phyloP scores from a whole-genome alignment of 805 yeast species.

The Pichia deserticola region DNA sequence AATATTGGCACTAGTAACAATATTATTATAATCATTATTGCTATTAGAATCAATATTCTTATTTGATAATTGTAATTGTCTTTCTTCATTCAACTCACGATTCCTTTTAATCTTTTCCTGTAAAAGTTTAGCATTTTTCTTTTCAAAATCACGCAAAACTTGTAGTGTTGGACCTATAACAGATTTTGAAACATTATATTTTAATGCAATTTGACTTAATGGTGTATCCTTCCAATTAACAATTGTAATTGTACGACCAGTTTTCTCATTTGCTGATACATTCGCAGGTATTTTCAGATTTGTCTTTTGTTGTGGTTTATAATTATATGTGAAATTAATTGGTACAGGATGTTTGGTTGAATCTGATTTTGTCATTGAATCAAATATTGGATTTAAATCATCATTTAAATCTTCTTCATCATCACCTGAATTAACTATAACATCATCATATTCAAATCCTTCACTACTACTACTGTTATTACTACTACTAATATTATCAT shows the following conservation, averaged over 20 bases:
- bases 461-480: neutral
- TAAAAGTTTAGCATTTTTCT: neutral
- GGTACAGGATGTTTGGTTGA: neutral
- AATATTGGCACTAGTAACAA: no score
- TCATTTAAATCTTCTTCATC: neutral
- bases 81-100: neutral
- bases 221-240: slow-evolving; percentile 23
- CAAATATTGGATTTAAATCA: neutral
- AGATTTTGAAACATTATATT: slow-evolving; percentile 20
- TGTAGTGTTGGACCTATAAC: slow-evolving; percentile 3
- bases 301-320: neutral
- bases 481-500: no score
- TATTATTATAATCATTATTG: no score
- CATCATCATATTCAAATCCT: neutral
- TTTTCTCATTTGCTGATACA: neutral
- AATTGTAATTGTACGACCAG: neutral
- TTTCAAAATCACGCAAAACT: slow-evolving; percentile 4
- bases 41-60: no score
- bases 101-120: neutral
- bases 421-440: neutral
- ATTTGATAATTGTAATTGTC: neutral
- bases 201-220: slow-evolving; percentile 21
- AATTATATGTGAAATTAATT: neutral
- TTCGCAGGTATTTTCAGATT: slow-evolving; percentile 1
- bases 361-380: neutral